Evolutionary conservation across 768 basidiomycete species (phyloP).

Genomic region (Tricholoma hemisulphureum): DNA sequence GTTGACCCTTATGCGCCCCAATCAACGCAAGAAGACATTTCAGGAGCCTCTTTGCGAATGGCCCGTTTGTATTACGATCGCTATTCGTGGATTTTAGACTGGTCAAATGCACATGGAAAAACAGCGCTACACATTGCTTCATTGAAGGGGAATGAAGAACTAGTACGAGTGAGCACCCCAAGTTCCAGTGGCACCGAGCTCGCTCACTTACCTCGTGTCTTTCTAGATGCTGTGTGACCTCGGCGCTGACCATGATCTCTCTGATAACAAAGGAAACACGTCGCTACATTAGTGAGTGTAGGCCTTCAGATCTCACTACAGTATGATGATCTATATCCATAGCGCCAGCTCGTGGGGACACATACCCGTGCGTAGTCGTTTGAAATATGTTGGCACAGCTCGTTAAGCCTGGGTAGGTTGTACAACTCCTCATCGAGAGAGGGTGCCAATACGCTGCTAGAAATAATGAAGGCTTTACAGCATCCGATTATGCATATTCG

Average conservation of each 20-base stretch:
- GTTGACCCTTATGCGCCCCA: slow-evolving; percentile 45
- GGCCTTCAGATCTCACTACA: slow-evolving; percentile 4
- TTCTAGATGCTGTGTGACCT: slow-evolving; percentile 85
- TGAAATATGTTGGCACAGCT: slow-evolving; percentile 2
- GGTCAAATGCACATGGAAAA: slow-evolving; percentile 88
- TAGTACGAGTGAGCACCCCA: slow-evolving; percentile 70
- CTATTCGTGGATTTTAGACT: slow-evolving; percentile 84
- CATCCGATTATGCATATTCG: slow-evolving; percentile 93
- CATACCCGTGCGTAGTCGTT: slow-evolving; percentile 54
- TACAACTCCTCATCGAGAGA: slow-evolving; percentile 83
- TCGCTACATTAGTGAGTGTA: slow-evolving; percentile 84
- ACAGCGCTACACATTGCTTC: slow-evolving; percentile 89
- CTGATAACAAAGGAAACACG: slow-evolving; percentile 91
- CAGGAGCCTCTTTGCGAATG: slow-evolving; percentile 80
- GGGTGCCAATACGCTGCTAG: slow-evolving; percentile 81
- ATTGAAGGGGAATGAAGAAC: slow-evolving; percentile 84
- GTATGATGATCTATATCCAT: slow-evolving; percentile 10
- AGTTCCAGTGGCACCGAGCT: slow-evolving; percentile 1
- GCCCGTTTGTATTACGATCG: slow-evolving; percentile 83
- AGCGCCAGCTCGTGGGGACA: slow-evolving; percentile 91
- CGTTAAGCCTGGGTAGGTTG: slow-evolving; percentile 47
- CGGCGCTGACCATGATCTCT: slow-evolving; percentile 84
- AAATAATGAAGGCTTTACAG: slow-evolving; percentile 90
- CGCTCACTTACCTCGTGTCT: slow-evolving; percentile 3
- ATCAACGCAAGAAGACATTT: slow-evolving; percentile 56